A percentile compares a stretch with the other conserved stretches of the same genome.
Conservation (phyloP, 179 eudicot genomes). For the Patellifolia procumbens region DNA sequence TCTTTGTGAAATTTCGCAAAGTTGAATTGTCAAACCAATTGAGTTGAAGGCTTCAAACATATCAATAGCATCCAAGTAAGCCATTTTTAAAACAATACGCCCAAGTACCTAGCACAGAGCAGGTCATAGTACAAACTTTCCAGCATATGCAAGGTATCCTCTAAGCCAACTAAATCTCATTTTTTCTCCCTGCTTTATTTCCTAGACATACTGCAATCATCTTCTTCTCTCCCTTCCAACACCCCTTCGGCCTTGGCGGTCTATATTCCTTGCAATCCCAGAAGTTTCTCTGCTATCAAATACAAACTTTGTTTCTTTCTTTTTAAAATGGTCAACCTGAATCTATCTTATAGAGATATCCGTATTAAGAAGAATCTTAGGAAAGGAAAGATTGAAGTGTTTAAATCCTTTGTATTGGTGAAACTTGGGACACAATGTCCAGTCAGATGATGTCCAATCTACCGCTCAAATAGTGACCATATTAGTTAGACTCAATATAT, state of each 20-base stretch:
- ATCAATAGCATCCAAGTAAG: too few species aligned
- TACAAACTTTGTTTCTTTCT: too few species aligned
- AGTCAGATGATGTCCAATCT: neutral
- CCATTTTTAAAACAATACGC: too few species aligned
- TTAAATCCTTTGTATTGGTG: too few species aligned
- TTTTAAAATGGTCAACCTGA: too few species aligned
- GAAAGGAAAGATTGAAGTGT: too few species aligned
- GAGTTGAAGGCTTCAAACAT: neutral
- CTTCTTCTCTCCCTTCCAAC: neutral
- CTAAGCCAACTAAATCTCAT: neutral
- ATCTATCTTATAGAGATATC: too few species aligned
- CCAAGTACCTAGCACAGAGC: neutral
- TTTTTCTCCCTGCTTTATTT: neutral
- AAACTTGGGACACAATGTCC: neutral
- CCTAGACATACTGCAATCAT: neutral
- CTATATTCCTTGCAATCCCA: too few species aligned
- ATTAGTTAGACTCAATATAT: neutral
- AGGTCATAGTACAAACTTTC: neutral
- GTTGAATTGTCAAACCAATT: neutral
- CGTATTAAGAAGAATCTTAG: too few species aligned
- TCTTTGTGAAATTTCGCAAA: too few species aligned
- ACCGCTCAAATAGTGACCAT: neutral
- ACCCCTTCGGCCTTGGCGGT: neutral
- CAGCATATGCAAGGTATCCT: neutral
- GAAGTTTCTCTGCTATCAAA: too few species aligned